Evolutionary conservation across 106 monocot species (phyloP).

Genomic region (Phalaenopsis aphrodite): DNA sequence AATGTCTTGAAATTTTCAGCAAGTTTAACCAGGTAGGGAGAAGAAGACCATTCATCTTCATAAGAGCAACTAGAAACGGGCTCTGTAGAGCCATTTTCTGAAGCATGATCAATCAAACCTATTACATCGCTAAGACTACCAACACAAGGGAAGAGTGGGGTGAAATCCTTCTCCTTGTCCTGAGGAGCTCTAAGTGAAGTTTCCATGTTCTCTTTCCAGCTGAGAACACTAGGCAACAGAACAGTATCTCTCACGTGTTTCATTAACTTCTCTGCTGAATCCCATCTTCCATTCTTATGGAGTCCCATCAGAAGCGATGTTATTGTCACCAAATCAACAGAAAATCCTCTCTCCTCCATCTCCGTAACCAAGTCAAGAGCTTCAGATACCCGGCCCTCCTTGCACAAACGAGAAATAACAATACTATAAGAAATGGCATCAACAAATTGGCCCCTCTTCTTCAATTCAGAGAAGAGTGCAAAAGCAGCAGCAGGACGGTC

Average conservation of each 20-base stretch:
- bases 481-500: constrained; percentile 48
- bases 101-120: constrained; percentile 24
- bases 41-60: constrained; percentile 74
- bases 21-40: constrained; percentile 66
- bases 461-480: constrained; percentile 58
- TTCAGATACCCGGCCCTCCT: constrained; percentile 46
- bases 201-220: constrained; percentile 71
- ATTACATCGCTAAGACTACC: constrained; percentile 45
- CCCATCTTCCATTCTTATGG: constrained; percentile 56
- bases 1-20: constrained; percentile 31
- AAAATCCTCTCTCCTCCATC: constrained; percentile 82
- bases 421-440: constrained; percentile 72
- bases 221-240: constrained; percentile 42
- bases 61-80: not conserved
- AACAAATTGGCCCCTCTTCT: constrained; percentile 73
- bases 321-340: constrained; percentile 76
- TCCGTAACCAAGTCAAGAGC: constrained; percentile 76
- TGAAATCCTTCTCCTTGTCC: constrained; percentile 58
- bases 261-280: constrained; percentile 56
- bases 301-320: constrained; percentile 60
- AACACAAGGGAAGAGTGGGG: constrained; percentile 46
- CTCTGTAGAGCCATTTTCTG: not conserved
- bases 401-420: constrained; percentile 58
- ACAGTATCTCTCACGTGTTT: constrained; percentile 51
- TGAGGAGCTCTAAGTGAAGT: constrained; percentile 47